phyloP scores from a whole-genome alignment of 768 basidiomycete genomes.

The Fomitopsis serialis region DNA sequence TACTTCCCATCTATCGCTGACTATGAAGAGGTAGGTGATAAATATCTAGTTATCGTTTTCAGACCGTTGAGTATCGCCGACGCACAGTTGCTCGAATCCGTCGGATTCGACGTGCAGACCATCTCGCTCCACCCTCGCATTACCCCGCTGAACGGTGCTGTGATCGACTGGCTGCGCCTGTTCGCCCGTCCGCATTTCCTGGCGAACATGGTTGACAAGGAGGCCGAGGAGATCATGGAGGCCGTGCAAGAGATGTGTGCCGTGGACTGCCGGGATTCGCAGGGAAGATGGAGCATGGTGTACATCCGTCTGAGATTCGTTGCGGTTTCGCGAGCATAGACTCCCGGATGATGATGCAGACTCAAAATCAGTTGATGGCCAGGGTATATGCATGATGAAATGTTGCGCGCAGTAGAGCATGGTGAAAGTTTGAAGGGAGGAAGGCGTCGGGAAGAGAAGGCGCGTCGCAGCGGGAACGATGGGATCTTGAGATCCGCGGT shows the following conservation, averaged over 20 bases:
- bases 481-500: no score
- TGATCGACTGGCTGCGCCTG: conserved; percentile 62
- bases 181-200: conserved; percentile 64
- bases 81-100: conserved; percentile 45
- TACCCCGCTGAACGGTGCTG: conserved; percentile 45
- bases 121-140: conserved; percentile 52
- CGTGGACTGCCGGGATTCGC: conserved; percentile 51
- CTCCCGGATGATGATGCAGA: no score
- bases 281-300: conserved; percentile 65
- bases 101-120: conserved; percentile 51
- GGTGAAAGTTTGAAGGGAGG: no score
- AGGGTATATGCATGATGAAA: no score
- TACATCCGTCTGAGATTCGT: conserved; percentile 66
- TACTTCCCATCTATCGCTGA: conserved; percentile 73
- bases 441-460: no score
- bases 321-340: conserved; percentile 29
- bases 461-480: no score
- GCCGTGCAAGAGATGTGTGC: conserved; percentile 50
- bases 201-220: conserved; percentile 41
- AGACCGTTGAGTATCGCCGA: no score
- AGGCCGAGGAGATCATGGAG: conserved; percentile 54
- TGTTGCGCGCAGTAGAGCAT: no score
- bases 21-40: conserved; percentile 46
- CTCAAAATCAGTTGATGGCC: no score
- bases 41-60: no score